These are phyloP conservation scores for Rhododendron griersonianum DNA, from an alignment of 148 eudicot genomes.

Conservation along the genomic window DNA sequence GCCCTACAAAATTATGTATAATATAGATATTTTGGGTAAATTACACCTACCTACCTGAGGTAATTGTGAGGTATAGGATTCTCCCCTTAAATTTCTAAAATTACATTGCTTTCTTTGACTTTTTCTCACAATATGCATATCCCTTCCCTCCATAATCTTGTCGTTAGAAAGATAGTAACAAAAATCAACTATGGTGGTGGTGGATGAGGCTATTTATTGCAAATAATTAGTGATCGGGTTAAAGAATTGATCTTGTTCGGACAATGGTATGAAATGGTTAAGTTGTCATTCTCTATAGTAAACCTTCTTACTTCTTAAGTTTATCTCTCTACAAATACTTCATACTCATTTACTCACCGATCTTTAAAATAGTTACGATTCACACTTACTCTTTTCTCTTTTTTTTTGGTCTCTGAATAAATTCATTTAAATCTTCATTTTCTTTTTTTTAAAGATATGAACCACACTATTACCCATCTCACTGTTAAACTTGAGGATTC, in stretches of 20 bases:
- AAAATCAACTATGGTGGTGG: not conserved
- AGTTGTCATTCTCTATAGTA: not conserved
- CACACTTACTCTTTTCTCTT: not conserved
- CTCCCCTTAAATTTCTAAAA: not conserved
- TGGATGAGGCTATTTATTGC: not conserved
- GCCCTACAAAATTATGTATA: too few species aligned
- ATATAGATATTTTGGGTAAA: not conserved
- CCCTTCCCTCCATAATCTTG: not conserved
- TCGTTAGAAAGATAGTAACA: not conserved
- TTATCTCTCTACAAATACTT: not conserved
- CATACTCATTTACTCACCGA: not conserved
- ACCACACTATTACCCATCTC: not conserved
- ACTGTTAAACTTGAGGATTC: not conserved
- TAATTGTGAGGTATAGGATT: not conserved
- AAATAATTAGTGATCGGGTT: not conserved
- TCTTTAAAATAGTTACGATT: not conserved
- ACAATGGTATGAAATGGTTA: too few species aligned
- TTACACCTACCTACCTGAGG: not conserved
- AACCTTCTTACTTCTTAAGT: not conserved
- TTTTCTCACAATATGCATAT: not conserved
- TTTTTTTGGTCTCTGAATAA: not conserved
- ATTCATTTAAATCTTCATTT: not conserved
- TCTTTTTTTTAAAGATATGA: not conserved
- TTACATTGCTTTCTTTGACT: not conserved
- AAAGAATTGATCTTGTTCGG: not conserved